Base-by-base conservation (phyloP, 176 grass and related monocot genomes). In the Phoenix dactylifera region DNA sequence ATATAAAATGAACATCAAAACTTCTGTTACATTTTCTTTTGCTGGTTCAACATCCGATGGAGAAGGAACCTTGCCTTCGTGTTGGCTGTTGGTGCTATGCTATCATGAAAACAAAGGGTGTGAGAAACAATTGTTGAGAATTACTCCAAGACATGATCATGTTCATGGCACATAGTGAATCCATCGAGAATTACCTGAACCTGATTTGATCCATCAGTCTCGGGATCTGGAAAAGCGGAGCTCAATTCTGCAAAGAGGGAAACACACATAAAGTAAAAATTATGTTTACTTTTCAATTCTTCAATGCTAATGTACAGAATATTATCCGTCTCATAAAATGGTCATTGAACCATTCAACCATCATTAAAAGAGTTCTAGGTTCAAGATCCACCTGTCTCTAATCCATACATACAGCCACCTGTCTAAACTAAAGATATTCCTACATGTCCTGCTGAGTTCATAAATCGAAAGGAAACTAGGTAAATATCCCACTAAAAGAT, bases 1-100 rank as follows among this genome's bases (percentile, higher is more conserved):
- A 44, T 14, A 44, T 44, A 12, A 39, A 44, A 44, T 44, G 10
- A 44, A 12, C 10, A 55, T 50, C 15, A 26, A 19, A 62, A 52
- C 52, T 28, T 17, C 26, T 69, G 72, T 88, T 98, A 98, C 93
- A 88, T 91, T 98, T 80, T 69, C 76, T 71, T 73, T 88, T 72
- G 26, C 73, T 53, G 69, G 52, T 74, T 65, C 58, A 57, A 68
- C 50, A 1, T 60, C 55, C 0, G 60, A 50, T 18, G 78, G 26
- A 63, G 85, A 80, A 67, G 74, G 55, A 69, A 67, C 84, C 73
- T 76, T 73, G 55, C 52, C 65, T 35, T 52, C 78, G 74, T 79
- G 58, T 70, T 25, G 77, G 52, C 53, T 76, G 77, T 64, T 54
- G 26, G 49, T 86, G 72, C 67, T 82, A 86, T 77, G 80, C 87